Conservation (phyloP, 805 yeast genomes). For the Yarrowia alimentaria region DNA sequence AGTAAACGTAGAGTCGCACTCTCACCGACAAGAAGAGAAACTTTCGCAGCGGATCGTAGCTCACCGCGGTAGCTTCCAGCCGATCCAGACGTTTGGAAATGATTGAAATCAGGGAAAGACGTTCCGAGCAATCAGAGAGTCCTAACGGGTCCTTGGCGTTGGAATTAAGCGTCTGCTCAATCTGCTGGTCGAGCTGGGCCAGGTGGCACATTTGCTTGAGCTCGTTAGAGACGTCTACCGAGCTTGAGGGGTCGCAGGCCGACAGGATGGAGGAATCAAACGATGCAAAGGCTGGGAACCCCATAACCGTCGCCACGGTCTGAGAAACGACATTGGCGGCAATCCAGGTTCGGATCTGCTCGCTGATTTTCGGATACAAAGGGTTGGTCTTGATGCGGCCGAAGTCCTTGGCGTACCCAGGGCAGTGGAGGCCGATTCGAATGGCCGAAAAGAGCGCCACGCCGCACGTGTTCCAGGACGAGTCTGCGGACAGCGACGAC, state of each 20-base stretch:
- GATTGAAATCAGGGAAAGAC: slow-evolving; percentile 70
- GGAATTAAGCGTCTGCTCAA: slow-evolving; percentile 70
- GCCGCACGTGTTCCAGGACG: slow-evolving; percentile 94
- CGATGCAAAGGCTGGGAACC: slow-evolving; percentile 89
- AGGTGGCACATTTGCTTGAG: slow-evolving; percentile 77
- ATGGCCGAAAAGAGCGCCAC: slow-evolving; percentile 91
- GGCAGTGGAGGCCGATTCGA: slow-evolving; percentile 84
- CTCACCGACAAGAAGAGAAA: slow-evolving; percentile 70
- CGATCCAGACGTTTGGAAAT: slow-evolving; percentile 70
- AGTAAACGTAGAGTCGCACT: slow-evolving; percentile 78
- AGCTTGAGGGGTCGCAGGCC: too few relatives aligned
- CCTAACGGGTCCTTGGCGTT: slow-evolving; percentile 67
- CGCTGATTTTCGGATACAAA: slow-evolving; percentile 48
- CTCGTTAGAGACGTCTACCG: slow-evolving; percentile 51
- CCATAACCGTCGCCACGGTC: slow-evolving; percentile 85
- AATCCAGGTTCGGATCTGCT: slow-evolving; percentile 90
- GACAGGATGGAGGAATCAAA: slow-evolving; percentile 69
- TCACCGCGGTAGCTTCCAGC: slow-evolving; percentile 42
- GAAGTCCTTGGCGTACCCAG: slow-evolving; percentile 52
- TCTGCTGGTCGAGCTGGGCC: slow-evolving; percentile 81
- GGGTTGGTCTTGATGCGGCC: slow-evolving; percentile 46
- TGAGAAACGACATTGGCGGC: slow-evolving; percentile 88
- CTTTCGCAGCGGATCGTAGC: slow-evolving; percentile 66
- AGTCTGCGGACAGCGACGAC: slow-evolving; percentile 90
- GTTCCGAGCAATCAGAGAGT: slow-evolving; percentile 63